Base-by-base conservation (phyloP, 2,329 filamentous ascomycete species). In the Cytospora piceae region DNA sequence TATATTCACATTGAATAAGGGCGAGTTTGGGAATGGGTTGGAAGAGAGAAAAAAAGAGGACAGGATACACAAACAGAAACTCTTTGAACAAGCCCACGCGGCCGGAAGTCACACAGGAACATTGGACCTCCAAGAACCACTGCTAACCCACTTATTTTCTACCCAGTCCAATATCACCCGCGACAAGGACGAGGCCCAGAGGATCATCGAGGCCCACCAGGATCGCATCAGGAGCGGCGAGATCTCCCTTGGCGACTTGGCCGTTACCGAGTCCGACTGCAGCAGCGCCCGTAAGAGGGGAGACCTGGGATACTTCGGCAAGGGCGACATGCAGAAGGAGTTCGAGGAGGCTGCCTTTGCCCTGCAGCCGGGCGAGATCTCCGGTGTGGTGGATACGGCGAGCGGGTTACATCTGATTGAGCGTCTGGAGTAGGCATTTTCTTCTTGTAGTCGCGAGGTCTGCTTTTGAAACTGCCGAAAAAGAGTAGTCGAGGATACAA, bases 311-410 rank as follows among this genome's bases (percentile, higher is more conserved):
- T 97, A 94, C 79, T 99, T 99, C 77, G 94, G 93, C 64, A 89
- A 86, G 73, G 93, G 93, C 32, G 94, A 98, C 74, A 99, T 99
- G 95, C 95, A 99, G 77, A 94, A 94, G 82, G 94, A 97, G 79
- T 99, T 99, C 74, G 95, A 99, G 80, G 93, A 97, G 64, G 94
- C 94, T 5, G 91, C 95, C 1, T 99, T 99, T 80, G 89, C 86
- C n/a, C 83, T 99, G 63, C 86, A 94, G 77, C 89, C 90, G 2
- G 94, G 93, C 39, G 87, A 97, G 79, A 88, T 98, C 74, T 97
- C 94, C 79, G 83, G 85, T 56, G 84, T 97, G 46, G 90, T 98
- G 15, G 91, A 97, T 79, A 97, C 95, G 49, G 94, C 93, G 58
- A 97, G 94, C 61, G 95, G 95, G 0, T 82, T 98, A 74, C 95